Percentiles rank a stretch among this genome's conserved stretches.
These are phyloP conservation scores for Fusarium abutilonis DNA, from an alignment of 2,329 filamentous ascomycete genomes.

Conservation along the genomic window DNA sequence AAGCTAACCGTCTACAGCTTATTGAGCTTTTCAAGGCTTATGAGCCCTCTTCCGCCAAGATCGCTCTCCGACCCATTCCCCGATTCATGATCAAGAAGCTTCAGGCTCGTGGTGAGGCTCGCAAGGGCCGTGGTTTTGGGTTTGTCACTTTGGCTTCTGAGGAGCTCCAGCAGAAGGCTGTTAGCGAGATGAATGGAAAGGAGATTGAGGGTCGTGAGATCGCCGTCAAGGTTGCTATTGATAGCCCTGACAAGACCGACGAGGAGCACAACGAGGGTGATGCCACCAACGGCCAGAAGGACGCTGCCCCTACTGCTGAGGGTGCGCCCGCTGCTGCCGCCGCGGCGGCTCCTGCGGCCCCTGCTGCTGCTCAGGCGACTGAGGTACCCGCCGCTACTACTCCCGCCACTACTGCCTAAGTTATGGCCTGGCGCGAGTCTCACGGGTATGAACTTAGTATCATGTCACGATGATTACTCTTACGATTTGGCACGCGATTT, in stretches of 20 bases:
- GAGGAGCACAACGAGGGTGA: constrained; percentile 72
- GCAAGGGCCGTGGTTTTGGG: constrained; percentile 98
- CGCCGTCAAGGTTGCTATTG: constrained; percentile 99
- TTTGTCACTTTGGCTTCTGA: constrained; percentile 97
- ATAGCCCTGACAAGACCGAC: constrained; percentile 95
- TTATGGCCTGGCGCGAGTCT: constrained; percentile 40
- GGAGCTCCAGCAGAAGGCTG: constrained; percentile 97
- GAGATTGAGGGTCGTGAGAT: constrained; percentile 99
- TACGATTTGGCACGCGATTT: constrained; percentile 55
- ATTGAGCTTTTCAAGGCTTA: constrained; percentile 97
- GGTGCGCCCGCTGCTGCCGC: constrained; percentile 39
- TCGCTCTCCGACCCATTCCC: constrained; percentile 96
- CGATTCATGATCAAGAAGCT: constrained; percentile 99
- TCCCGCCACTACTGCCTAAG: constrained; percentile 49
- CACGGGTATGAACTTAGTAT: constrained; percentile 39
- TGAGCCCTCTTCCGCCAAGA: constrained; percentile 94
- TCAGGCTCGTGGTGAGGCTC: constrained; percentile 94
- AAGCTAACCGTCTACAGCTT: constrained; percentile 69
- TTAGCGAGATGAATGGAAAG: constrained; percentile 98
- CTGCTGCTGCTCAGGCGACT: constrained; percentile 41
- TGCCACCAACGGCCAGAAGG: constrained; percentile 57
- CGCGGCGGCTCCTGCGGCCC: constrained; percentile 40
- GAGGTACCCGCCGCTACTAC: constrained; percentile 45
- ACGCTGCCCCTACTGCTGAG: constrained; percentile 47
- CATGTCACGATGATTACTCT: constrained; percentile 48